Percentiles rank a stretch among this genome's conserved stretches.
These are phyloP conservation scores for Aspergillus latus DNA, from an alignment of 2,329 filamentous ascomycete genomes.

Conservation along the genomic window DNA sequence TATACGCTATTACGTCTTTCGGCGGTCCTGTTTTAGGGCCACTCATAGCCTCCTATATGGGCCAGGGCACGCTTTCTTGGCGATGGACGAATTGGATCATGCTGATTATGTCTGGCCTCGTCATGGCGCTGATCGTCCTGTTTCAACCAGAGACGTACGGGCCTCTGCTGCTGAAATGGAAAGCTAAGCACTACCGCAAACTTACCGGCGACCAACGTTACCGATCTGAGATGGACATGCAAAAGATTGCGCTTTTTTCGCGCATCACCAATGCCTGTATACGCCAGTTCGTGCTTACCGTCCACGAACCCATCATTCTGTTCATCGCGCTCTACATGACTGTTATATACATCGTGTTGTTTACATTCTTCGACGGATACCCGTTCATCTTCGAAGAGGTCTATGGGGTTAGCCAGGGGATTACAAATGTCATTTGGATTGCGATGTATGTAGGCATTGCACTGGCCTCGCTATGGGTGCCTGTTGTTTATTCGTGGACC, in stretches of 20 bases:
- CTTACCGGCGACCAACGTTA: conserved; percentile 48
- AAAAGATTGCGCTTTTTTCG: conserved; percentile 43
- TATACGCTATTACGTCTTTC: conserved; percentile 51
- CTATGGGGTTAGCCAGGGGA: conserved; percentile 48
- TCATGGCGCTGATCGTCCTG: conserved; percentile 37
- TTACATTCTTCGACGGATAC: conserved; percentile 49
- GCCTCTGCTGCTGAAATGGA: conserved; percentile 46
- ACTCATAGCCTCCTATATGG: conserved; percentile 24
- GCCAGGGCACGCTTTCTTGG: conserved; percentile 19
- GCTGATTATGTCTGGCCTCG: conserved; percentile 37
- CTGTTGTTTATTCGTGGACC: conserved; percentile 48
- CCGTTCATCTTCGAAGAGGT: conserved; percentile 53
- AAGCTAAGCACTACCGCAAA: conserved; percentile 40
- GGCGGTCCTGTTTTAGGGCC: conserved; percentile 27
- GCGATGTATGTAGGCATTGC: conserved; percentile 50
- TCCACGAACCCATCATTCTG: conserved; percentile 44
- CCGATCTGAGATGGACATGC: conserved; percentile 40
- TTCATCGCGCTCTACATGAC: conserved; percentile 36
- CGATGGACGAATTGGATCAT: conserved; percentile 51
- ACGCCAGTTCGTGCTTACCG: conserved; percentile 52
- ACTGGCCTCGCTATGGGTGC: conserved; percentile 41
- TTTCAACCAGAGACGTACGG: conserved; percentile 54
- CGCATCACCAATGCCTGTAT: conserved; percentile 44
- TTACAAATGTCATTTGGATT: conserved; percentile 52
- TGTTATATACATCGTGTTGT: conserved; percentile 38